Base-by-base conservation (phyloP, 2,329 filamentous ascomycete species). In the Claviceps humidiphila region DNA sequence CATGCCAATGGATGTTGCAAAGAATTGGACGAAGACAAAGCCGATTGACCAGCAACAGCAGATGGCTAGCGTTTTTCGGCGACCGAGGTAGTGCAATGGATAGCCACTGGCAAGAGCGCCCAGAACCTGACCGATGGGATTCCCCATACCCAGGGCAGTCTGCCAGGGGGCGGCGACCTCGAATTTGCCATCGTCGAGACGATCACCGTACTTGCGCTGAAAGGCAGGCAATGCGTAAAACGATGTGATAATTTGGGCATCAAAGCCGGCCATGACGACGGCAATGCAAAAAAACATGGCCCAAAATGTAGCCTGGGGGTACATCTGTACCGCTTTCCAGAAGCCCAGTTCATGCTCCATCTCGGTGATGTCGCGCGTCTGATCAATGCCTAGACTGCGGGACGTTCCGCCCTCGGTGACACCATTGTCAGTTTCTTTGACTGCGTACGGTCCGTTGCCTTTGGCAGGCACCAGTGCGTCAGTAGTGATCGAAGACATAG, bases 21-120 rank as follows among this genome's bases (percentile, higher is more conserved):
- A 83, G 67, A 82, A 82, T 56, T 82, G 78, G 52, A 82, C 74
- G 61, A 82, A 82, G 53, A 83, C 73, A 42, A 81, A 74, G 1
- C 66, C 70, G 13, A 72, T 71, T 2, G 75, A 77, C 54, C 74
- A 60, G 9, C 63, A 52, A 24, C 74, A 68, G 55, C 72, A 76
- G 4, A 61, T 60, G 52, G 66, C 70, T 42, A 75, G 71, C 0
- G 73, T 75, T 59, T 61, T 60, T 54, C 70, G 73, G 34, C 73
- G 68, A 13, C 74, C 74, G 48, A 69, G 72, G 39, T 60, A 50
- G 51, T 75, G 71, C 39, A 62, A 52, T 4, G 60, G 60, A 44
- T 59, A 61, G 9, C 64, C 55, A 47, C 58, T 58, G 11, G 56
- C 57, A 39, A 61, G 52, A 20, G 74, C 64, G 0, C 75, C 75